Evolutionary conservation across 108 stramenopile species (phyloP), one percentile per base, ranked within the genome.

Genomic region (Cylindrotheca closterium): DNA sequence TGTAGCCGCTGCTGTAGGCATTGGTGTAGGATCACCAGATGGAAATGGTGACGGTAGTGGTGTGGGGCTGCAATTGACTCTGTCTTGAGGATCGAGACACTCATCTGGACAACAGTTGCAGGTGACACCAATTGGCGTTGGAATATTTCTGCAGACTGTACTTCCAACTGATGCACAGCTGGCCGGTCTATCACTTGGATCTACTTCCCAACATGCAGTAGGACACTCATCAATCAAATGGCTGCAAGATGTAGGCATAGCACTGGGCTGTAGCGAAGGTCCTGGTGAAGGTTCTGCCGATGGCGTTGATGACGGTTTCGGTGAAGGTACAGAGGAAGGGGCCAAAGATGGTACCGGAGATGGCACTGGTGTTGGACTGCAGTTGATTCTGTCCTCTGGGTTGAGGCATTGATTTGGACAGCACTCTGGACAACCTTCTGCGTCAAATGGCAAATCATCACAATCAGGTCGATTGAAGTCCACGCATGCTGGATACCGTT

Each of bases 321-420:
- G 45, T 45, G 58, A 25, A n/a, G 63, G 63, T 19, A 28, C 10
- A 53, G 52, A 19, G n/a, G n/a, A n/a, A n/a, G n/a, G n/a, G n/a
- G n/a, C n/a, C n/a, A n/a, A n/a, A n/a, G 37, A 42, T 10, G 37
- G 37, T 15, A 42, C 15, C 37, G 37, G 10, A 10, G 37, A 42
- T 15, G 37, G 37, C 37, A 42, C 15, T 7, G 37, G 37, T 42
- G 37, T 42, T 7, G 37, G 37, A 42, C 15, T 42, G 37, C 37
- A 42, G 37, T 42, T 42, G 7, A 10, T 15, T 42, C 37, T 42
- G 7, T 42, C 37, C 15, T 42, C 37, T 42, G 37, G 10, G 15
- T 42, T 15, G 15, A 42, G 7, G 37, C 37, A 42, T 42, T 42
- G 10, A 15, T 42, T 42, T 42, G 37, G 37, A 42, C 37, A 42